Conservation (phyloP, 2,329 filamentous ascomycete species). For the Pseudogymnoascus sp. region DNA sequence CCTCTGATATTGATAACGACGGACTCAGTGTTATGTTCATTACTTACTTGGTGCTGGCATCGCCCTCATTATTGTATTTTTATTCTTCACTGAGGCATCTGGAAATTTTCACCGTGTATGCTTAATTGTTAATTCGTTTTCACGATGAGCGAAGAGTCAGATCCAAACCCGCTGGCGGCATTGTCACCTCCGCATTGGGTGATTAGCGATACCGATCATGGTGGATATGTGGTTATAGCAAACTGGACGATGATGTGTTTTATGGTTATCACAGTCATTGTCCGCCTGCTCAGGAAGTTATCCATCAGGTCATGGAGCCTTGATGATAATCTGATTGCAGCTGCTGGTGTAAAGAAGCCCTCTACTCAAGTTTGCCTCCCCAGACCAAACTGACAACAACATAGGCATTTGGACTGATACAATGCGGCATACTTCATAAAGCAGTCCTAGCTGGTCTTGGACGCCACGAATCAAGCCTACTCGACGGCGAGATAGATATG, state of each 20-base stretch:
- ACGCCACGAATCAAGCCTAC: slow-evolving; percentile 26
- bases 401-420: neutral
- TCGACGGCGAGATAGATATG: neutral
- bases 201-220: neutral
- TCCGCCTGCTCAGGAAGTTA: neutral
- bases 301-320: slow-evolving; percentile 7
- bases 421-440: slow-evolving; percentile 10
- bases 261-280: neutral
- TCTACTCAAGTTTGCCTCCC: neutral
- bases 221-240: slow-evolving; percentile 1
- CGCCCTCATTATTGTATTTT: neutral
- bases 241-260: slow-evolving; percentile 7
- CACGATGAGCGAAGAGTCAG: neutral
- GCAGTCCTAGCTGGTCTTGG: slow-evolving; percentile 20
- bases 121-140: neutral
- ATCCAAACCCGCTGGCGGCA: neutral
- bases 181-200: slow-evolving; percentile 2
- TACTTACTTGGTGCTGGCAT: neutral
- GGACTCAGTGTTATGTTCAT: neutral
- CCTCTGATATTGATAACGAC: slow-evolving; percentile 1
- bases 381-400: neutral
- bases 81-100: neutral
- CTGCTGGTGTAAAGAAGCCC: neutral
- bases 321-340: neutral
- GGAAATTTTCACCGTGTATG: neutral